phyloP scores from a whole-genome alignment of 2,329 filamentous ascomycete genomes.

The Magnaporthiopsis rhizophila region DNA sequence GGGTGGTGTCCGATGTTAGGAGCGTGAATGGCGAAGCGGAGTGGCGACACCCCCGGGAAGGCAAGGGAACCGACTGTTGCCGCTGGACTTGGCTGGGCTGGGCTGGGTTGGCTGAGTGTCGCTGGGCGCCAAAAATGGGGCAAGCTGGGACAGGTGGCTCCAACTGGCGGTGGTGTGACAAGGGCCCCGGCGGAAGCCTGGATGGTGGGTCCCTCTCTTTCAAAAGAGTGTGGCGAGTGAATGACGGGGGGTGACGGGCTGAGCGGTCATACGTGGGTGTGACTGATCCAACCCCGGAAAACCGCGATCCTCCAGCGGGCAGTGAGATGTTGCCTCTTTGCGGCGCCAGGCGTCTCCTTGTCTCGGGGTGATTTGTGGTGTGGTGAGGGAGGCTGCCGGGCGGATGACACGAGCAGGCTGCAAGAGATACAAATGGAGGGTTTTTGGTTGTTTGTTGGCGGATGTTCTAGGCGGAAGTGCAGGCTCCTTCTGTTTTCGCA shows the following conservation, averaged over 20 bases:
- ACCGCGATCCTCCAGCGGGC: conserved; percentile 11
- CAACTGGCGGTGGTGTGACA: conserved; percentile 25
- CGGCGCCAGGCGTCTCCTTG: conserved; percentile 7
- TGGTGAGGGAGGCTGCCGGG: not conserved
- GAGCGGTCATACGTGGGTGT: conserved; percentile 8
- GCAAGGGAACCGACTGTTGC: conserved; percentile 12
- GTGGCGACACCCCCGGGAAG: conserved; percentile 6
- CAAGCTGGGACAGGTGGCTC: conserved; percentile 23
- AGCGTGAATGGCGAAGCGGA: conserved; percentile 9
- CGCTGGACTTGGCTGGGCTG: conserved; percentile 13
- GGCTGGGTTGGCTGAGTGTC: conserved; percentile 11
- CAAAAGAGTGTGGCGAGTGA: conserved; percentile 18
- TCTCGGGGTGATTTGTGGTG: conserved; percentile 11
- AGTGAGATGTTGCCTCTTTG: conserved; percentile 9
- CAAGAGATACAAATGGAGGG: not conserved
- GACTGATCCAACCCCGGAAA: not conserved
- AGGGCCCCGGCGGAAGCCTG: conserved; percentile 21
- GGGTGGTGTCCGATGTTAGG: conserved; percentile 6
- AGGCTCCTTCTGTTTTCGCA: conserved; percentile 22
- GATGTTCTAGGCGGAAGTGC: conserved; percentile 11
- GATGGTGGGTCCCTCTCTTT: conserved; percentile 14
- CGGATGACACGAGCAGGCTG: not conserved
- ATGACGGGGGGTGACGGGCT: conserved; percentile 8
- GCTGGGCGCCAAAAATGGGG: conserved; percentile 13
- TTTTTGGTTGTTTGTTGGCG: conserved; percentile 6